Percentiles rank a stretch among this genome's conserved stretches.
phyloP scores from a whole-genome alignment of 2,329 filamentous ascomycete genomes.

The Macrophomina pseudophaseolina region DNA sequence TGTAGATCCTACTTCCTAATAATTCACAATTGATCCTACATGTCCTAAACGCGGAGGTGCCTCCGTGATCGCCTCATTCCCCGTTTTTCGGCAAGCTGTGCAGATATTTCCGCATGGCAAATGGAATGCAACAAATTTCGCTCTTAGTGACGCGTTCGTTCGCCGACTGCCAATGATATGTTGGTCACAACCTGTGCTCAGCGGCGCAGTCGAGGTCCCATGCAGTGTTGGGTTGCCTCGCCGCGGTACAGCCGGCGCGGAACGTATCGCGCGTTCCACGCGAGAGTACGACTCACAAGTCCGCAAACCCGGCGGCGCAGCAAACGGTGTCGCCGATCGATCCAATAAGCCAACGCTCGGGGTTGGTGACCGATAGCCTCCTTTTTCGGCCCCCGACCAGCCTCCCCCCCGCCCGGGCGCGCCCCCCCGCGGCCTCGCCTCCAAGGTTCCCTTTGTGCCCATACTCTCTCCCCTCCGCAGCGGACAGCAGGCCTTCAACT shows the following conservation, averaged over 20 bases:
- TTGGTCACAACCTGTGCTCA: background rate
- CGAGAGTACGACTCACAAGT: background rate
- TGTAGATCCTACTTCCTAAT: slow-evolving; percentile 6
- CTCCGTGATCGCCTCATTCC: background rate
- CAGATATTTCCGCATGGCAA: background rate
- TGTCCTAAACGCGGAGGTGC: background rate
- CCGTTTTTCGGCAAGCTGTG: background rate
- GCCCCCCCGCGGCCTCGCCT: no score
- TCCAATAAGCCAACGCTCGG: background rate
- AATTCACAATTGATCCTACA: background rate
- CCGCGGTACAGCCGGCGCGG: background rate
- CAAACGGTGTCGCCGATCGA: background rate
- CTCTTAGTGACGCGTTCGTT: background rate
- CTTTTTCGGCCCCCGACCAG: background rate
- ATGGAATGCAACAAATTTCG: background rate
- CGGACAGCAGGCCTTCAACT: background rate
- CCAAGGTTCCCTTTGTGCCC: no score
- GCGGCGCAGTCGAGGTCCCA: background rate
- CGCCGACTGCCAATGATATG: background rate
- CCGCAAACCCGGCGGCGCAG: slow-evolving; percentile 3
- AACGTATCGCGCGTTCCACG: background rate
- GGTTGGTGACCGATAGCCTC: background rate
- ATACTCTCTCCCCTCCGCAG: no score
- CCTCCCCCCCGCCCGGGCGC: background rate
- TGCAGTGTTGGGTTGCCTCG: background rate